Evolutionary conservation across 2,329 filamentous ascomycete genomes (phyloP), one percentile per base, ranked within the genome.

Genomic region (Diaporthe sp.): DNA sequence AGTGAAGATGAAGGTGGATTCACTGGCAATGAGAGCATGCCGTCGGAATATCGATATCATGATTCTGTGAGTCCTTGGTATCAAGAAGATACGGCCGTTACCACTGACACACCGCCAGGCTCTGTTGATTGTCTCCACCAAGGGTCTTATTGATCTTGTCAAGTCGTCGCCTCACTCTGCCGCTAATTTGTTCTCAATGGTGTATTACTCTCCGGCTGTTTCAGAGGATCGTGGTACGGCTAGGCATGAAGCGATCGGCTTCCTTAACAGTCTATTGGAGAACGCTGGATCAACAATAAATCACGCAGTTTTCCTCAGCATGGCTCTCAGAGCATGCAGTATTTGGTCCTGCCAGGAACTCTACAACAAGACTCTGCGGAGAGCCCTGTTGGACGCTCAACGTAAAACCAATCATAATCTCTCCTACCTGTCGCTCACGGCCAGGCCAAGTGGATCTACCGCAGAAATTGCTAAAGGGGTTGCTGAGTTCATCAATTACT

Each of bases 1-100:
- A 70, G 63, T 19, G 59, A 66, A 50, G 71, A 75, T 6, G 75
- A 74, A 53, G 76, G 73, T 13, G 75, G 73, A 30, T 74, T 61
- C 30, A 76, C 68, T 1, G 73, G 76, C 17, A 76, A 76, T 47
- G 76, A 75, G 68, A 51, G 68, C 61, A 6, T 25, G 19, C 59
- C 71, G 44, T 50, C 44, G 15, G 17, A 42, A 37, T 72, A 53
- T 27, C 58, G 71, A 42, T 72, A 72, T 13, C 59, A 72, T 37
- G 58, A 72, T 55, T 51, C 71, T 68, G 71, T 72, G 53, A 39
- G 71, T 71, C n/a, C 37, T 30, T 2, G 17, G 2, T 8, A 2
- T 15, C 37, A 19, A n/a, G 7, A 13, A 44, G 27, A 65, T 32
- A 25, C 27, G 30, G 6, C 19, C 17, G 22, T 19, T 2, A 17